Percentiles rank a stretch among this genome's conserved stretches.
Conservation (phyloP, 2,329 filamentous ascomycete species). For the Talaromyces sp. region DNA sequence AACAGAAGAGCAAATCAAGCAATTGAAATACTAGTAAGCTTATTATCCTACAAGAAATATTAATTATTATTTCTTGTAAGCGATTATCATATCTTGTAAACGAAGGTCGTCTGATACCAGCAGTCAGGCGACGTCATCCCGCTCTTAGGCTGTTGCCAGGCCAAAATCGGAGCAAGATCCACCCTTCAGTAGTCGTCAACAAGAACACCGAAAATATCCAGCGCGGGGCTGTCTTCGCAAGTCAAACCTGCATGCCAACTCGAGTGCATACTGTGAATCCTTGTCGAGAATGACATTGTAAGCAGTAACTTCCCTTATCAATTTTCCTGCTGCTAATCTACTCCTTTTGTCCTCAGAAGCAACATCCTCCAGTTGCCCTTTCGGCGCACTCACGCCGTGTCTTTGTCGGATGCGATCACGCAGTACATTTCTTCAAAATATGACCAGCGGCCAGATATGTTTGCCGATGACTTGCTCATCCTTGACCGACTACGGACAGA, state of each 20-base stretch:
- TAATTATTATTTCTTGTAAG: too few species aligned
- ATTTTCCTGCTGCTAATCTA: neutral
- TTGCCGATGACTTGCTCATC: conserved; percentile 76
- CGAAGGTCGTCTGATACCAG: too few species aligned
- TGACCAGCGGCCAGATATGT: conserved; percentile 98
- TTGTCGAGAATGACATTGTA: conserved; percentile 29
- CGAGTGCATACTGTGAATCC: neutral
- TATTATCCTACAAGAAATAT: neutral
- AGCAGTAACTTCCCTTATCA: conserved; percentile 11
- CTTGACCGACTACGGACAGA: conserved; percentile 79
- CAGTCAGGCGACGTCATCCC: conserved; percentile 10
- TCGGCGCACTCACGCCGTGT: conserved; percentile 73
- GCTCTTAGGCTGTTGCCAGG: conserved; percentile 9
- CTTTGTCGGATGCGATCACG: conserved; percentile 75
- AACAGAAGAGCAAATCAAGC: neutral
- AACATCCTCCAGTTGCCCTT: conserved; percentile 72
- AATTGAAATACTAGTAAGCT: neutral
- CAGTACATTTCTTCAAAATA: conserved; percentile 97
- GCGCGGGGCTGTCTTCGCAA: neutral
- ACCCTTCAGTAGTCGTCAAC: neutral
- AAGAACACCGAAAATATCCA: neutral
- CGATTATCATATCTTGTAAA: too few species aligned
- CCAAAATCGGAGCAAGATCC: conserved; percentile 3
- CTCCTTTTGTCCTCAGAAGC: conserved; percentile 18
- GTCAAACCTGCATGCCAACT: neutral